A percentile compares a stretch with the other conserved stretches of the same genome.
phyloP scores from a whole-genome alignment of 1,284 basidiomycete species.

The Laetiporus sulphureus region DNA sequence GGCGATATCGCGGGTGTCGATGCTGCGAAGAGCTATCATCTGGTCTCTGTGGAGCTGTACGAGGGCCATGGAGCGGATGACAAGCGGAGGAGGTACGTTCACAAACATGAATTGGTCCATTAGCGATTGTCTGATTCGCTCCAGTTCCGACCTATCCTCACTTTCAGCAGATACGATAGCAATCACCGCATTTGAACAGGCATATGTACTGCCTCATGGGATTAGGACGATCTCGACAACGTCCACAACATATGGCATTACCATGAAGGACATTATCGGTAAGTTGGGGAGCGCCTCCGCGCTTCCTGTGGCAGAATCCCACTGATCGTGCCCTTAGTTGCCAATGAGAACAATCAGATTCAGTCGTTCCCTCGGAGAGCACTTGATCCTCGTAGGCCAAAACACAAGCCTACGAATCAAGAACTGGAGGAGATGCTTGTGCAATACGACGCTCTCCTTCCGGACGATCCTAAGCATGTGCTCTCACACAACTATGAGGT shows the following conservation, averaged over 20 bases:
- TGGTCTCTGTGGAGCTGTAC: slow-evolving; percentile 84
- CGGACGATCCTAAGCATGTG: slow-evolving; percentile 66
- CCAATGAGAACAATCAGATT: slow-evolving; percentile 72
- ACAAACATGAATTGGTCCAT: slow-evolving; percentile 2
- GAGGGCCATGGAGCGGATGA: slow-evolving; percentile 63
- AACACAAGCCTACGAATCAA: slow-evolving; percentile 66
- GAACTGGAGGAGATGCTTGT: slow-evolving; percentile 86
- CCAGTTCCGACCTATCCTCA: slow-evolving; percentile 70
- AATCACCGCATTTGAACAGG: slow-evolving; percentile 58
- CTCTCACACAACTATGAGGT: slow-evolving; percentile 80
- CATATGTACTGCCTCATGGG: slow-evolving; percentile 66
- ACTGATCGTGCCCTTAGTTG: slow-evolving; percentile 46
- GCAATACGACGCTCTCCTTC: slow-evolving; percentile 78
- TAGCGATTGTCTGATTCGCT: background rate
- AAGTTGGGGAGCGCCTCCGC: slow-evolving; percentile 19
- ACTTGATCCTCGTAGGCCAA: slow-evolving; percentile 82
- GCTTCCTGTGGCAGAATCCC: background rate
- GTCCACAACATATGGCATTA: slow-evolving; percentile 83
- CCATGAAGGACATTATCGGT: slow-evolving; percentile 84
- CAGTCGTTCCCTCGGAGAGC: slow-evolving; percentile 69
- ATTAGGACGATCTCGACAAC: slow-evolving; percentile 72
- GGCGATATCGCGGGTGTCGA: slow-evolving; percentile 40
- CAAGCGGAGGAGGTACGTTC: slow-evolving; percentile 59
- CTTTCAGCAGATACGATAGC: slow-evolving; percentile 48
- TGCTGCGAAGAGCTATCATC: slow-evolving; percentile 58